These are phyloP conservation scores for Gossypioides kirkii DNA, from an alignment of 345 rosid species.

Conservation along the genomic window DNA sequence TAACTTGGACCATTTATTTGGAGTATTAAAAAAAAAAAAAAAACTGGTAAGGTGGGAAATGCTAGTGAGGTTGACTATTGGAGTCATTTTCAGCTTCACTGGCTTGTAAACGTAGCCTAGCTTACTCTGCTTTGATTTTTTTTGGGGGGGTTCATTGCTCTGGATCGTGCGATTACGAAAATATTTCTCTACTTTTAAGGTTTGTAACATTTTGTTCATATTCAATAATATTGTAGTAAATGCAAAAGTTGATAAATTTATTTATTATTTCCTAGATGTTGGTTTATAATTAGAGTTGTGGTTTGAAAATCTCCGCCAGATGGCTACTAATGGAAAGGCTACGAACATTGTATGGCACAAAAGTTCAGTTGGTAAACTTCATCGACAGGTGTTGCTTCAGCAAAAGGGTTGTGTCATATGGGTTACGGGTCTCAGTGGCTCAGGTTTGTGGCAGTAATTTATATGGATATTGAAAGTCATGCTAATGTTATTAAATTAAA, in stretches of 20 bases:
- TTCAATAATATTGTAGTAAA: no score
- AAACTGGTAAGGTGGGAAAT: neutral
- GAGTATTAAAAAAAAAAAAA: neutral
- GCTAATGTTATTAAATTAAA: neutral
- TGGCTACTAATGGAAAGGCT: slow-evolving; percentile 39
- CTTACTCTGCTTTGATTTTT: neutral
- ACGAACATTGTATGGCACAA: slow-evolving; percentile 68
- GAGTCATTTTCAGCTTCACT: neutral
- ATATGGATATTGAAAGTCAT: neutral
- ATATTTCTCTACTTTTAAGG: no score
- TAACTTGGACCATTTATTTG: neutral
- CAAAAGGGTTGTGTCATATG: slow-evolving; percentile 80
- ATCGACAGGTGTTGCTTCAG: slow-evolving; percentile 52
- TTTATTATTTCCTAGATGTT: no score
- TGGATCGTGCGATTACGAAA: no score
- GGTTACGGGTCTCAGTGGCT: slow-evolving; percentile 84
- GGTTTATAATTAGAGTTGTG: slow-evolving; percentile 7
- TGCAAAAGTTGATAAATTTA: no score
- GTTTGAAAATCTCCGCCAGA: slow-evolving; percentile 30
- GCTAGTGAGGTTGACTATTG: neutral
- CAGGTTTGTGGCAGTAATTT: slow-evolving; percentile 44
- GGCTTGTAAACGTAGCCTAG: neutral
- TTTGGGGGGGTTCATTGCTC: neutral
- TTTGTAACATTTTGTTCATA: no score
- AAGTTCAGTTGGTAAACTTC: slow-evolving; percentile 48